phyloP scores from a whole-genome alignment of 208 protist genomes.

The Porcisia deanei region DNA sequence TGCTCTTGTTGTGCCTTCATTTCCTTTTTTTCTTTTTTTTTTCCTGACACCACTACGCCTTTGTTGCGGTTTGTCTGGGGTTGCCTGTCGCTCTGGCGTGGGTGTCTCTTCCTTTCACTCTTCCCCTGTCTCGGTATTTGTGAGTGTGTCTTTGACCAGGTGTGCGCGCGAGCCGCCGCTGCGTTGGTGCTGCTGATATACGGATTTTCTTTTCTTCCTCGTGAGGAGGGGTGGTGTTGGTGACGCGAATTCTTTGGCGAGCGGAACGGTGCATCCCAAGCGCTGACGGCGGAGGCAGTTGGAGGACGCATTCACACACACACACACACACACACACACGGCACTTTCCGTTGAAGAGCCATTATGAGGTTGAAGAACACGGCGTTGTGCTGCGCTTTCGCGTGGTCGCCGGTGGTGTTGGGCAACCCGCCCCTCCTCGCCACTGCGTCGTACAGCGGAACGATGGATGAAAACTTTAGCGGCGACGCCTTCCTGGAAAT shows the following conservation, averaged over 20 bases:
- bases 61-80: conserved; percentile 12
- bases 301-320: not conserved
- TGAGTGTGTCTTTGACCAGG: not conserved
- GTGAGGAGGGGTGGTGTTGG: no score
- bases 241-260: no score
- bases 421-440: conserved; percentile 66
- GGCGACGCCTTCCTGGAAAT: conserved; percentile 68
- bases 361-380: conserved; percentile 71
- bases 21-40: not conserved
- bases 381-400: conserved; percentile 67
- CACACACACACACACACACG: not conserved
- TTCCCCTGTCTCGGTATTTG: not conserved
- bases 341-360: not conserved
- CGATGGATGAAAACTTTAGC: conserved; percentile 82
- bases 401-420: conserved; percentile 64
- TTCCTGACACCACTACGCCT: not conserved
- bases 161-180: no score
- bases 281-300: no score
- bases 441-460: conserved; percentile 60
- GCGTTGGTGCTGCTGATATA: not conserved
- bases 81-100: not conserved
- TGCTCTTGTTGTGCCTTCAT: not conserved
- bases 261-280: no score
- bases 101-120: not conserved
- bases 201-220: not conserved